A percentile compares a stretch with the other conserved stretches of the same genome.
These are phyloP conservation scores for Climacium dendroides DNA, from an alignment of 225 moss, liverwort and hornwort species.

Conservation along the genomic window DNA sequence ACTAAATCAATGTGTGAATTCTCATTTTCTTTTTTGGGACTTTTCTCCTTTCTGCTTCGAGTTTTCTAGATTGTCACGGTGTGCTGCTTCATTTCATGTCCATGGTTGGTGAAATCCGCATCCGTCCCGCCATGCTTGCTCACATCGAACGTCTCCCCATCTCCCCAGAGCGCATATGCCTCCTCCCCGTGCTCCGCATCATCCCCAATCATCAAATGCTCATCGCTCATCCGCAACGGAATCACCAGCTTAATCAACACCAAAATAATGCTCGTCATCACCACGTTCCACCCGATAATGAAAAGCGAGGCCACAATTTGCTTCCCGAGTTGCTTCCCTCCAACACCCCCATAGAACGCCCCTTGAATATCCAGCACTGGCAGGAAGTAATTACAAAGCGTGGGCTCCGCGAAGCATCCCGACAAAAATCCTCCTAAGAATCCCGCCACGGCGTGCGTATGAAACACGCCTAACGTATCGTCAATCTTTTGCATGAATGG, in stretches of 20 bases:
- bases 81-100: background rate
- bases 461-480: slow-evolving; percentile 36
- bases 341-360: slow-evolving; percentile 24
- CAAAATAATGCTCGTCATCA: slow-evolving; percentile 21
- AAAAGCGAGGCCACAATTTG: slow-evolving; percentile 16
- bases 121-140: slow-evolving; percentile 19
- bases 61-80: background rate
- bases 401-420: slow-evolving; percentile 27
- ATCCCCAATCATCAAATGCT: slow-evolving; percentile 25
- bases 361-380: background rate
- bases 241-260: background rate
- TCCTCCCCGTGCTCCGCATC: slow-evolving; percentile 46
- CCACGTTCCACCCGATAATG: slow-evolving; percentile 29
- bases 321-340: slow-evolving; percentile 30
- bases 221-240: slow-evolving; percentile 35
- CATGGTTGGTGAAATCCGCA: background rate
- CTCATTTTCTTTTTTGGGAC: background rate
- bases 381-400: slow-evolving; percentile 27
- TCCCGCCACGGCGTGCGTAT: slow-evolving; percentile 42
- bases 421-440: slow-evolving; percentile 10
- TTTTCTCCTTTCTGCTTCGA: too few relatives aligned
- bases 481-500: slow-evolving; percentile 23
- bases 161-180: slow-evolving; percentile 33
- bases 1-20: background rate
- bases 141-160: slow-evolving; percentile 10